Conservation (phyloP, 345 rosid genomes). For the Ailanthus altissimus region DNA sequence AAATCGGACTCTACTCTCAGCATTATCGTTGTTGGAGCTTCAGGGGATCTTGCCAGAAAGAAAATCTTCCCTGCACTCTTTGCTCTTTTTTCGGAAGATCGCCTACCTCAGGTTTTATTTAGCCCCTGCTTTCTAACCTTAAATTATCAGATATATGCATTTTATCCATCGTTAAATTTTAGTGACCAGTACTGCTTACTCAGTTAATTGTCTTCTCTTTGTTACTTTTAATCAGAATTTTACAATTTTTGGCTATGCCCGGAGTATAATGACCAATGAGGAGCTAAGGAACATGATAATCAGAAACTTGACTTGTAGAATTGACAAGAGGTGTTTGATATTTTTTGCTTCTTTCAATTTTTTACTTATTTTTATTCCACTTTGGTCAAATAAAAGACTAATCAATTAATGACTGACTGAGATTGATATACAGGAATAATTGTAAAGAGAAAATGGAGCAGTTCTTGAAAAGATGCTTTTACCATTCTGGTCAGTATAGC, state of each 20-base stretch:
- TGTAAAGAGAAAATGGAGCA: slow-evolving; percentile 45
- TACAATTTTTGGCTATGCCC: slow-evolving; percentile 48
- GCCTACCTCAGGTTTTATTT: slow-evolving; percentile 29
- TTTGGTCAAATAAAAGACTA: too few species aligned
- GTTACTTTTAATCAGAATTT: slow-evolving; percentile 37
- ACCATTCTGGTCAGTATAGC: slow-evolving; percentile 49
- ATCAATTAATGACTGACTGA: too few species aligned
- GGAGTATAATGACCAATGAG: slow-evolving; percentile 45
- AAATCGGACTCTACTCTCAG: slow-evolving; percentile 29
- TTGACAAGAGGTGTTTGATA: too few species aligned
- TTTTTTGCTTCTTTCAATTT: too few species aligned
- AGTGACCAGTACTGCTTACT: background rate
- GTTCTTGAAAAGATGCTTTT: slow-evolving; percentile 52
- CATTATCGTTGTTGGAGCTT: slow-evolving; percentile 40
- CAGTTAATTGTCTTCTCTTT: background rate
- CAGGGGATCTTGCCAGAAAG: slow-evolving; percentile 43
- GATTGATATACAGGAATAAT: too few species aligned
- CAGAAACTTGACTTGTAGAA: slow-evolving; percentile 49
- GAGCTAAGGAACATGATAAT: slow-evolving; percentile 49
- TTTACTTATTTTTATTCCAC: too few species aligned
- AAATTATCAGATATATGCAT: too few species aligned
- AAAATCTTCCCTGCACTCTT: slow-evolving; percentile 47
- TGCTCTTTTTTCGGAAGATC: slow-evolving; percentile 33
- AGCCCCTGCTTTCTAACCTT: background rate
- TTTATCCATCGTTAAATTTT: too few species aligned